These are phyloP conservation scores for Dimocarpus longan DNA, from an alignment of 345 rosid genomes.

Conservation along the genomic window DNA sequence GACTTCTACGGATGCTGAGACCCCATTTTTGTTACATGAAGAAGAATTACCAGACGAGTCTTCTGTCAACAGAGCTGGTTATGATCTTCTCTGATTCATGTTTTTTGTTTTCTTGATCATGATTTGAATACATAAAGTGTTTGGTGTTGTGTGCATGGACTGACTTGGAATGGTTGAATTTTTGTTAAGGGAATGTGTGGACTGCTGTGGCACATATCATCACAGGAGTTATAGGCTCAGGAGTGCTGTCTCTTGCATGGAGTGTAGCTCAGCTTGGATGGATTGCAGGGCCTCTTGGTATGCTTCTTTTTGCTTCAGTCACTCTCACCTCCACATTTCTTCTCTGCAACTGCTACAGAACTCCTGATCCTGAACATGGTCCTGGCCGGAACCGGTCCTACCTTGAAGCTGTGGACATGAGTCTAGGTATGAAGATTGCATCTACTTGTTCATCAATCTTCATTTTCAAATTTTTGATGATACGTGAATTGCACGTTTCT, in stretches of 20 bases:
- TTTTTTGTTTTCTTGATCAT: too few relatives aligned
- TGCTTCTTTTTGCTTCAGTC: constrained; percentile 48
- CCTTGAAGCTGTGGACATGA: constrained; percentile 35
- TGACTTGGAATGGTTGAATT: background rate
- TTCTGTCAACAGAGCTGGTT: background rate
- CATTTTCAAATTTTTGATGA: background rate
- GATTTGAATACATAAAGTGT: too few relatives aligned
- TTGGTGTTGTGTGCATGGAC: too few relatives aligned
- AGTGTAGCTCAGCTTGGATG: constrained; percentile 70
- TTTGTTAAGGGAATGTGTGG: constrained; percentile 41
- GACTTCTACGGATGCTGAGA: background rate
- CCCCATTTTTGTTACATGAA: background rate
- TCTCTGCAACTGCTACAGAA: constrained; percentile 56
- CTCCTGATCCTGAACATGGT: constrained; percentile 57
- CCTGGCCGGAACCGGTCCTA: constrained; percentile 37
- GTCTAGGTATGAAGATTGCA: constrained; percentile 29
- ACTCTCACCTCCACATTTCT: constrained; percentile 49
- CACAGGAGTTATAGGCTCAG: constrained; percentile 58
- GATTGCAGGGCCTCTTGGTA: constrained; percentile 61
- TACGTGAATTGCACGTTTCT: too few relatives aligned
- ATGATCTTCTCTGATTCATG: too few relatives aligned
- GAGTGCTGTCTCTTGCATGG: constrained; percentile 74
- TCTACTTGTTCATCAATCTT: background rate
- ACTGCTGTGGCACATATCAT: constrained; percentile 57
- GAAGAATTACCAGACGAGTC: background rate